Conservation (phyloP, 2,329 filamentous ascomycete species). For the Apiospora koreana region DNA sequence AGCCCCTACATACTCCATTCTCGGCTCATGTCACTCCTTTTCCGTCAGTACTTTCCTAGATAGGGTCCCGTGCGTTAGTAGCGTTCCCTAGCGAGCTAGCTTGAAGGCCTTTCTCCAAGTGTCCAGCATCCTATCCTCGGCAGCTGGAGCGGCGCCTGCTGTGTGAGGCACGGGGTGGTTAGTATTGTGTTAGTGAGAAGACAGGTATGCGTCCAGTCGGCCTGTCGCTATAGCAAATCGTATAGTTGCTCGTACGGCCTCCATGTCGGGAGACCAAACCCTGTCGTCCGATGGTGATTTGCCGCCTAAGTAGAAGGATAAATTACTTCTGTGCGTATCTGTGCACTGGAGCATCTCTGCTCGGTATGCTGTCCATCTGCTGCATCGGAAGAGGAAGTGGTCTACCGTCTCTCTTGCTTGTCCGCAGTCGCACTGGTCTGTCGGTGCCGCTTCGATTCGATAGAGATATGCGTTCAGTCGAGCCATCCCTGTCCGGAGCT, state of each 20-base stretch:
- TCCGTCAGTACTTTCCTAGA: background rate
- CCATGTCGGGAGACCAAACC: too few relatives aligned
- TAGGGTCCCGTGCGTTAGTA: background rate
- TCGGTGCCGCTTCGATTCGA: background rate
- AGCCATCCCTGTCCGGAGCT: background rate
- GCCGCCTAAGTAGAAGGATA: too few relatives aligned
- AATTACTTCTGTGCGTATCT: background rate
- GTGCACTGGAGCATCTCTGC: background rate
- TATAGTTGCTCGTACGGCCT: too few relatives aligned
- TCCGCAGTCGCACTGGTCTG: background rate
- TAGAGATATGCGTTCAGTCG: background rate
- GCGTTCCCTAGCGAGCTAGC: background rate
- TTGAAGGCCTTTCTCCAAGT: background rate
- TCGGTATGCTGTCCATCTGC: background rate
- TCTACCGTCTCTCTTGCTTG: background rate
- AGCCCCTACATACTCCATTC: background rate
- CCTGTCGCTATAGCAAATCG: background rate
- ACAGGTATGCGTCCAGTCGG: too few relatives aligned
- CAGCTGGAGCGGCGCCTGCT: background rate
- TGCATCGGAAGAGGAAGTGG: slow-evolving; percentile 6
- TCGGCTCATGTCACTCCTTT: background rate
- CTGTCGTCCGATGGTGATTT: too few relatives aligned
- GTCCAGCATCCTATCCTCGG: background rate
- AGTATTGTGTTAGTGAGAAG: background rate
- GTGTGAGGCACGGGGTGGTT: background rate